Base-by-base conservation (phyloP, 1,284 basidiomycete species). In the Schizophyllum commune region DNA sequence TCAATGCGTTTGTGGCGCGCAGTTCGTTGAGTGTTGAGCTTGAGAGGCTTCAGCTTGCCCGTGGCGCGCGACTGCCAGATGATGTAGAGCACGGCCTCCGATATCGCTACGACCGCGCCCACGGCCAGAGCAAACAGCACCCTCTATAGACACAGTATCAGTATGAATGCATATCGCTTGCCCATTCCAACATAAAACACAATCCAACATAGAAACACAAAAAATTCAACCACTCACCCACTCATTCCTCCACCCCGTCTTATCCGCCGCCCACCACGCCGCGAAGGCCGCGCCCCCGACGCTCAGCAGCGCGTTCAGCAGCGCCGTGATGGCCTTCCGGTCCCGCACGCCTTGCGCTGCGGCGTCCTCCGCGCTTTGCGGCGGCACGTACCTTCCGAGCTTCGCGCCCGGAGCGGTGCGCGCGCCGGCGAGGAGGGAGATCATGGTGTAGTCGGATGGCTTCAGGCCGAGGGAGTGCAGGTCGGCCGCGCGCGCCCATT, bases 351-450 rank as follows among this genome's bases (percentile, higher is more conserved):
- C 78, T 56, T 77, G 72, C 55, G 77, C 75, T 55, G 74, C 77
- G 11, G 77, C 64, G 56, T 78, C 72, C 62, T 77, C 79, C 32
- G 77, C 75, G 54, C 77, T 76, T 59, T 73, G 71, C 17, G 77
- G 75, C 17, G 79, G 77, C 3, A 70, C 63, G 64, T 80, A 80
- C 27, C 72, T 68, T 33, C 85, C 84, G 63, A 89, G 87, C 56
- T 79, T 83, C 58, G 86, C 82, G 61, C 88, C 83, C 15, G 91
- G 90, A 5, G 87, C 87, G 17, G 89, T 87, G 39, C 78, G 82
- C 2, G 86, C 80, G 32, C 90, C 90, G 19, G 91, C 89, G 2
- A 92, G 81, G 27, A 92, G 75, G n/a, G 88, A 74, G 56, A 91
- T 73, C 82, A 90, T 90, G 11, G 79, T 75, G 69, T 89, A 92